phyloP scores from a whole-genome alignment of 1,284 basidiomycete genomes.

The Rhizoctonia solani region DNA sequence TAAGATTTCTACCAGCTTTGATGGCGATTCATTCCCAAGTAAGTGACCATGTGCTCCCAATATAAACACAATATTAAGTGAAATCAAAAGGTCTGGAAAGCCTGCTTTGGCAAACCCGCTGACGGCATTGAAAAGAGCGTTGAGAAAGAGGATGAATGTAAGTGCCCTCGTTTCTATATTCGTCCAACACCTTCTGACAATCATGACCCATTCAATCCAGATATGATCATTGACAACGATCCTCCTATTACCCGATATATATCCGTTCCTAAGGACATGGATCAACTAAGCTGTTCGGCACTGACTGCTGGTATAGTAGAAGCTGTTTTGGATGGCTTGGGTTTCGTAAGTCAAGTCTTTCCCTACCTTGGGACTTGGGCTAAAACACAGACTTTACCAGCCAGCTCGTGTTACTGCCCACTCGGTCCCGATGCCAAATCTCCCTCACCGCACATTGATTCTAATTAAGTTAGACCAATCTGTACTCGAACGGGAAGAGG shows the following conservation, averaged over 20 bases:
- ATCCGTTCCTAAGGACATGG: slow-evolving; percentile 93
- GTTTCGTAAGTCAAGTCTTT: slow-evolving; percentile 74
- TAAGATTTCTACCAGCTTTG: slow-evolving; percentile 82
- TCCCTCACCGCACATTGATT: slow-evolving; percentile 85
- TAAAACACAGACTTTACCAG: slow-evolving; percentile 51
- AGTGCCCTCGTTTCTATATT: slow-evolving; percentile 43
- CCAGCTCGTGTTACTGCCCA: slow-evolving; percentile 97
- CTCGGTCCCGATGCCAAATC: slow-evolving; percentile 80
- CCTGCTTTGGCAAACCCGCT: slow-evolving; percentile 90
- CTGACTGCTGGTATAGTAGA: slow-evolving; percentile 97
- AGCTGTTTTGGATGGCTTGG: slow-evolving; percentile 92
- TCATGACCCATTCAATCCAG: slow-evolving; percentile 51
- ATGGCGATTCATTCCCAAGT: slow-evolving; percentile 87
- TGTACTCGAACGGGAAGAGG: slow-evolving; percentile 86
- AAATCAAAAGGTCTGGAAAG: slow-evolving; percentile 70
- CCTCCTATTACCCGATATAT: slow-evolving; percentile 90
- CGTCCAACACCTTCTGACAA: background rate
- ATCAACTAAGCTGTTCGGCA: slow-evolving; percentile 91
- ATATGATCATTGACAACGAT: slow-evolving; percentile 98
- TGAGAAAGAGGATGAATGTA: slow-evolving; percentile 94
- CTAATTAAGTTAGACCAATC: slow-evolving; percentile 92
- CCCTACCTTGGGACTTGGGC: background rate
- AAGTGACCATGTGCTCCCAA: background rate
- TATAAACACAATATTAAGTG: background rate
- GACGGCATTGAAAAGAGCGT: slow-evolving; percentile 96